phyloP scores from a whole-genome alignment of 495 filamentous ascomycete genomes.

The Xylaria flabelliformis region DNA sequence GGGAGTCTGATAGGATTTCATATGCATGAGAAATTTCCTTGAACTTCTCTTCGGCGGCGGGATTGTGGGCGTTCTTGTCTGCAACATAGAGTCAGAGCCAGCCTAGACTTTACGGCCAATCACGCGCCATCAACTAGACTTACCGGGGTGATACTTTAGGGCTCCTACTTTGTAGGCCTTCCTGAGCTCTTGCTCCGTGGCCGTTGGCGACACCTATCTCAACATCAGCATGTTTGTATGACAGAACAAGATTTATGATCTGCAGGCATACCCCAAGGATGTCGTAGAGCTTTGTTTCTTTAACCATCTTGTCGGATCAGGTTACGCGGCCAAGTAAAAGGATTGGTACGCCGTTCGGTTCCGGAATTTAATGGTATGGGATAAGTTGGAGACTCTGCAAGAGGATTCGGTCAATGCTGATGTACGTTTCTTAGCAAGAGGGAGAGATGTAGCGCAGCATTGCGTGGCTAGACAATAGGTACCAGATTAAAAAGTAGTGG shows the following conservation, averaged over 20 bases:
- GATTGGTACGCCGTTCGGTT: not conserved
- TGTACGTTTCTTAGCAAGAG: not conserved
- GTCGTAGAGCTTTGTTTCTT: constrained; percentile 89
- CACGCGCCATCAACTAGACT: constrained; percentile 32
- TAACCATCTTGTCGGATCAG: constrained; percentile 74
- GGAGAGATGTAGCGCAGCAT: not conserved
- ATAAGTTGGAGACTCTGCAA: constrained; percentile 21
- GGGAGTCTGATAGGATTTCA: constrained; percentile 87
- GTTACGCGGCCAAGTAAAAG: not conserved
- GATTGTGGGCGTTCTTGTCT: constrained; percentile 98
- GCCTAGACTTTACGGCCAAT: constrained; percentile 12
- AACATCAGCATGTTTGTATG: constrained; percentile 33
- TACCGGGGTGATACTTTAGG: constrained; percentile 91
- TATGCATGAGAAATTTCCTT: constrained; percentile 96
- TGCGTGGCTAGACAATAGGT: not conserved
- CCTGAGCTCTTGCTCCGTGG: constrained; percentile 80
- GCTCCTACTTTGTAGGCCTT: constrained; percentile 91
- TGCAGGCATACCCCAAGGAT: constrained; percentile 73
- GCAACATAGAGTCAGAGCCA: constrained; percentile 36
- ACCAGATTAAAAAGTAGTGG: constrained; percentile 7
- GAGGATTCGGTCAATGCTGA: constrained; percentile 19
- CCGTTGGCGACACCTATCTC: constrained; percentile 71
- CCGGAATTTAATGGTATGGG: not conserved
- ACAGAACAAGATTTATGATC: not conserved
- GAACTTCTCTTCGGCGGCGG: constrained; percentile 94